Conservation (phyloP, 2,329 filamentous ascomycete genomes). For the Sclerotiophoma versabilis region DNA sequence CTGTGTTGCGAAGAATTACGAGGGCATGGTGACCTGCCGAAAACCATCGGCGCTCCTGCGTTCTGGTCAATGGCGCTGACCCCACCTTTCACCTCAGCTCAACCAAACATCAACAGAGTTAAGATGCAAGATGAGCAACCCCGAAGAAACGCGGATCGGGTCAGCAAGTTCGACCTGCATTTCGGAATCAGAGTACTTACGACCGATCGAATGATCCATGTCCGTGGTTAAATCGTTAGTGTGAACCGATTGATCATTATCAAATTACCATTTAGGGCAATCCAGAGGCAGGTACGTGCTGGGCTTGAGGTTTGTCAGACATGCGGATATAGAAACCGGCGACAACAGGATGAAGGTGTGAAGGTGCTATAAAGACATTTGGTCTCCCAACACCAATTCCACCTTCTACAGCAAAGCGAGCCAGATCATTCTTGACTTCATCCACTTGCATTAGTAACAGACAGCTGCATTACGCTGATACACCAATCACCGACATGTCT, state of each 20-base stretch:
- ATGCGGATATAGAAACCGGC: neutral
- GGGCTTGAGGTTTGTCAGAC: too few relatives aligned
- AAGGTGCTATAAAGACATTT: conserved; percentile 1
- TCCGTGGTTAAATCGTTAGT: too few relatives aligned
- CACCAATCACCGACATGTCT: conserved; percentile 5
- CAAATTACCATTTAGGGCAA: too few relatives aligned
- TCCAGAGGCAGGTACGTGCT: too few relatives aligned
- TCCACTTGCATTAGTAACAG: neutral
- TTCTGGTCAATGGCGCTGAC: neutral
- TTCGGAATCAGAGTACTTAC: neutral
- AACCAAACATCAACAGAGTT: neutral
- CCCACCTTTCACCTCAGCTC: neutral
- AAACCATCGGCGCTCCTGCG: neutral
- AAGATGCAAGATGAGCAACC: neutral
- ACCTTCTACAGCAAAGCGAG: neutral
- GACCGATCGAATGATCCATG: neutral
- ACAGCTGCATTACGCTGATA: too few relatives aligned
- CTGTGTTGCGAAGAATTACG: neutral
- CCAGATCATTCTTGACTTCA: neutral
- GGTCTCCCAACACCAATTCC: neutral
- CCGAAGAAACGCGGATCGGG: conserved; percentile 3
- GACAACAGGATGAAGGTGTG: neutral
- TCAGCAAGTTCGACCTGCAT: neutral
- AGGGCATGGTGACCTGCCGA: neutral
- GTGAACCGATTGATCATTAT: too few relatives aligned